Percentiles rank a stretch among this genome's conserved stretches.
Evolutionary conservation across 306 rosid genomes (phyloP).

Genomic region (Neltuma alba): DNA sequence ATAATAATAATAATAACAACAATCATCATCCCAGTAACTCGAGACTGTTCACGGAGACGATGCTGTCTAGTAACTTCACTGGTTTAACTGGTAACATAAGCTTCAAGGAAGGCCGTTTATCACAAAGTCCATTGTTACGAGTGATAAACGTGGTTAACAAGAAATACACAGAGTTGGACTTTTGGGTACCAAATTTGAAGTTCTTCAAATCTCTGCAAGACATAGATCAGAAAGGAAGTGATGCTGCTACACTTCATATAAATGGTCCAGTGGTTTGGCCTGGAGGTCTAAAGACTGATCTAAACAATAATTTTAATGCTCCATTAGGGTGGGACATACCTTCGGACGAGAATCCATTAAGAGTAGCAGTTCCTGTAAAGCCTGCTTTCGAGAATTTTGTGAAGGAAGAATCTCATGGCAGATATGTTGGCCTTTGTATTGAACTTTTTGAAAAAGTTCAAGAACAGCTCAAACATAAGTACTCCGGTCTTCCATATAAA

Average conservation of each 20-base stretch:
- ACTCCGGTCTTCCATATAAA: conserved; percentile 42
- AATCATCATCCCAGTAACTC: too few species aligned
- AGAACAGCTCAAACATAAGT: conserved; percentile 22
- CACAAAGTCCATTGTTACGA: conserved; percentile 36
- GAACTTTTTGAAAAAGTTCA: conserved; percentile 31
- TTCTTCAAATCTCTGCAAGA: conserved; percentile 32
- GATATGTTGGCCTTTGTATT: conserved; percentile 55
- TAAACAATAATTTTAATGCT: neutral
- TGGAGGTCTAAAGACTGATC: conserved; percentile 35
- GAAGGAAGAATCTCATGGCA: conserved; percentile 24
- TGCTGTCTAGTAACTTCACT: conserved; percentile 41
- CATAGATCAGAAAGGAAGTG: conserved; percentile 20
- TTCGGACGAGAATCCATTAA: conserved; percentile 36
- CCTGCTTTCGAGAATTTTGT: conserved; percentile 52
- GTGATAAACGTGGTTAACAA: conserved; percentile 51
- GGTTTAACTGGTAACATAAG: conserved; percentile 62
- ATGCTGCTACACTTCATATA: neutral
- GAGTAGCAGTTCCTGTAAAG: conserved; percentile 51
- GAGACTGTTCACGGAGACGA: conserved; percentile 24
- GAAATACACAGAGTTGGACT: conserved; percentile 41
- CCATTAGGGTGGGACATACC: conserved; percentile 59
- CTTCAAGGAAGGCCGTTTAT: conserved; percentile 46
- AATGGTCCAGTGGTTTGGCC: conserved; percentile 57
- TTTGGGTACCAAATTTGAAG: conserved; percentile 48
- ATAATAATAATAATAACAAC: too few species aligned